A percentile compares a stretch with the other conserved stretches of the same genome.
Evolutionary conservation across 129 eudicot species (phyloP).

Genomic region (Calendula officinalis): DNA sequence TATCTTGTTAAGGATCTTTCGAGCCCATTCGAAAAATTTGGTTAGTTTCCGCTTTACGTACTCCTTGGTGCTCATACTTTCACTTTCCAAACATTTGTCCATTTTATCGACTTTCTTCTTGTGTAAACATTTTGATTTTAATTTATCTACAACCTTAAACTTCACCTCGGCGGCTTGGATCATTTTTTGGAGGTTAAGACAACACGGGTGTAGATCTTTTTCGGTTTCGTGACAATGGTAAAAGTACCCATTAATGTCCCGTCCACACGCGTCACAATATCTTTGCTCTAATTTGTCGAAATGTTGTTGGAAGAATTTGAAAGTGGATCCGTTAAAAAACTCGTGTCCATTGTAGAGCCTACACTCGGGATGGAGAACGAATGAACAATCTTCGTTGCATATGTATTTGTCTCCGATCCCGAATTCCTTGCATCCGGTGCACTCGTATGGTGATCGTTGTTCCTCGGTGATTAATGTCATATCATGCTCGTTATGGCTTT

Average conservation of each 20-base stretch:
- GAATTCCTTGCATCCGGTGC: constrained; percentile 9
- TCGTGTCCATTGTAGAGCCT: neutral
- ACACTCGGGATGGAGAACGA: constrained; percentile 14
- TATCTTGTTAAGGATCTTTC: too few species aligned
- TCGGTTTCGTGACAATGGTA: neutral
- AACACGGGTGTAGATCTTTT: constrained; percentile 13
- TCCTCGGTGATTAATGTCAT: neutral
- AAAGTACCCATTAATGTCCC: neutral
- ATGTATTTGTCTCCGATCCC: constrained; percentile 1
- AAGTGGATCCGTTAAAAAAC: constrained; percentile 6
- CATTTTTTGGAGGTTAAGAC: neutral
- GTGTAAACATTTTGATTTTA: neutral
- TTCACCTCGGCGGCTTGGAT: neutral
- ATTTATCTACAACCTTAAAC: neutral
- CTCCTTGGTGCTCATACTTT: too few species aligned
- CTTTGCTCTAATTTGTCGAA: neutral
- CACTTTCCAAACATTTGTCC: neutral
- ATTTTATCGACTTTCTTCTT: neutral
- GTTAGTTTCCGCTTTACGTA: too few species aligned
- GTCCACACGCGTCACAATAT: constrained; percentile 11
- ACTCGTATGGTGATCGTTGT: neutral
- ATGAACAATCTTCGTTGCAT: constrained; percentile 11
- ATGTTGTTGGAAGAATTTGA: constrained; percentile 2
- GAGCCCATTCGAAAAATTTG: too few species aligned
- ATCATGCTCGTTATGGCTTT: neutral